phyloP scores from a whole-genome alignment of 306 rosid genomes.

The Heteromeles arbutifolia region DNA sequence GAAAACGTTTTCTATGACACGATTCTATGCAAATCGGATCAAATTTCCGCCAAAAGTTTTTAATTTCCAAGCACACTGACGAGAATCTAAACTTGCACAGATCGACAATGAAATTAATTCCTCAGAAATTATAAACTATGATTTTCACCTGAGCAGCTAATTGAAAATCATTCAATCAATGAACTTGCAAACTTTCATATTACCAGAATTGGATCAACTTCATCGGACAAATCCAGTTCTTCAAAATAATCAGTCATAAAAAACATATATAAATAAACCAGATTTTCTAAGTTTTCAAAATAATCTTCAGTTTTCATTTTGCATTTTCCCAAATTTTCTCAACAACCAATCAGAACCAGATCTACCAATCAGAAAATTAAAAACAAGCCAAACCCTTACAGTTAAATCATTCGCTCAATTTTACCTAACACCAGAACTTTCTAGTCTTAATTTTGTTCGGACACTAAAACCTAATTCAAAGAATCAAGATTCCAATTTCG shows the following conservation, averaged over 20 bases:
- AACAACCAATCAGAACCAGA: slow-evolving; percentile 6
- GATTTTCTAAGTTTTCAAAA: neutral
- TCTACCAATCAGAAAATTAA: neutral
- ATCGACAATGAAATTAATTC: neutral
- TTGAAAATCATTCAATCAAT: neutral
- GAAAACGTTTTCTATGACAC: neutral
- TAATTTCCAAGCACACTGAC: neutral
- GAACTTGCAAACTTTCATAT: neutral
- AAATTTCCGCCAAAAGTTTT: neutral
- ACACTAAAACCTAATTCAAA: neutral
- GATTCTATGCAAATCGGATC: neutral
- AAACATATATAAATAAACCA: neutral
- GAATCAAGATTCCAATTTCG: neutral
- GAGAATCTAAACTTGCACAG: neutral
- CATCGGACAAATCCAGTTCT: too few species aligned
- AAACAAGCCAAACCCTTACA: neutral
- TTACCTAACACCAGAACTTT: neutral
- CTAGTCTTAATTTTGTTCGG: too few species aligned
- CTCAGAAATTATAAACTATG: neutral
- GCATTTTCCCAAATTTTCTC: neutral
- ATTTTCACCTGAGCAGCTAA: neutral
- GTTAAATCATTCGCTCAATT: neutral
- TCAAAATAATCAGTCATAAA: neutral
- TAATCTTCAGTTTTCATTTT: neutral
- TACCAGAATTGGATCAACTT: neutral